Percentiles rank a stretch among this genome's conserved stretches.
Evolutionary conservation across 1,284 basidiomycete genomes (phyloP).

Genomic region (Cryptococcus sp.): DNA sequence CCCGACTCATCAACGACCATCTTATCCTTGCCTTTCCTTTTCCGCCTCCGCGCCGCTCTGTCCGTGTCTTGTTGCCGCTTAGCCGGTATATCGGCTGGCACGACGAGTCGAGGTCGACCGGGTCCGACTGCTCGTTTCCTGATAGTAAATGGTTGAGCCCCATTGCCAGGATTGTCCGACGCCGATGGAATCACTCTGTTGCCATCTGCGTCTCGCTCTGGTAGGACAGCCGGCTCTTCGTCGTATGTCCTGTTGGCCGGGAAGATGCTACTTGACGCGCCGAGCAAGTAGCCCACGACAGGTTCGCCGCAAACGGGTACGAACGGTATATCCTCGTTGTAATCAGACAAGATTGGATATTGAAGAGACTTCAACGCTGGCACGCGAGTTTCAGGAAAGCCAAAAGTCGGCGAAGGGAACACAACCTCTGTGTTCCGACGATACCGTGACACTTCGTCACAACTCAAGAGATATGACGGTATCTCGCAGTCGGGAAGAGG

Average conservation of each 20-base stretch:
- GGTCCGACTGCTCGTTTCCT: background rate
- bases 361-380: background rate
- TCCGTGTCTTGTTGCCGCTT: background rate
- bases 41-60: background rate
- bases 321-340: constrained; percentile 7
- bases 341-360: constrained; percentile 6
- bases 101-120: background rate
- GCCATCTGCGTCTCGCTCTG: constrained; percentile 3
- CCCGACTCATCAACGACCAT: background rate
- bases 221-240: background rate
- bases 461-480: too few species aligned
- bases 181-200: constrained; percentile 7
- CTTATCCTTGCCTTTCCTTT: background rate
- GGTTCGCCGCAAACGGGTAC: constrained; percentile 12
- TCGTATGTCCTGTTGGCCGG: constrained; percentile 5
- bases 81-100: background rate
- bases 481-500: too few species aligned
- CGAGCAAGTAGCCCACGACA: constrained; percentile 3
- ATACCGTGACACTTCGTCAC: too few species aligned
- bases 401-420: too few species aligned
- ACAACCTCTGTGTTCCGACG: too few species aligned
- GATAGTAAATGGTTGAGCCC: background rate
- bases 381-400: too few species aligned
- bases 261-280: constrained; percentile 15
- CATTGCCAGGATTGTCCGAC: background rate